Conservation (phyloP, 495 filamentous ascomycete species). For the Acidomyces sp. region DNA sequence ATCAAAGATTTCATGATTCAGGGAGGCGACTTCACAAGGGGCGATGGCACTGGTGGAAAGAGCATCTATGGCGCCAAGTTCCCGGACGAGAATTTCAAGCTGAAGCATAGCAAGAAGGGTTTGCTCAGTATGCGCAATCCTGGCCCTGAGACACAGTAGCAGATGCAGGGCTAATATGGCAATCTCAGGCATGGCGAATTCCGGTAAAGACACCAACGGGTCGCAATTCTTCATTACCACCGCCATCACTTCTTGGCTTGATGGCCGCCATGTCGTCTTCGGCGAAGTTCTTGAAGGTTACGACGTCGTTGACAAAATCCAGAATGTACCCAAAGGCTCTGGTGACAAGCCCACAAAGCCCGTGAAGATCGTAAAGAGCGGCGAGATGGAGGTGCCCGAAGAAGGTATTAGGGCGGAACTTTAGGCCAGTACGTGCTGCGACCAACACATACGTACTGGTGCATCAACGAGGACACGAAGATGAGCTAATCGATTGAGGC, state of each 20-base stretch:
- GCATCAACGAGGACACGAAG: background rate
- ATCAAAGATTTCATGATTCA: slow-evolving; percentile 99
- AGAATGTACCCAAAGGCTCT: slow-evolving; percentile 55
- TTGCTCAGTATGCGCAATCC: slow-evolving; percentile 51
- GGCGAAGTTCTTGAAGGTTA: slow-evolving; percentile 53
- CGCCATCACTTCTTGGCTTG: slow-evolving; percentile 56
- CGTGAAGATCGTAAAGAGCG: slow-evolving; percentile 88
- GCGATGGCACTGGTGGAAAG: slow-evolving; percentile 93
- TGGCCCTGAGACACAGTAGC: background rate
- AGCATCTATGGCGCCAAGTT: slow-evolving; percentile 96
- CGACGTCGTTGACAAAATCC: slow-evolving; percentile 78
- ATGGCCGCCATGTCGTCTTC: slow-evolving; percentile 73
- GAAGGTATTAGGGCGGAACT: slow-evolving; percentile 99
- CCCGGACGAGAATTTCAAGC: slow-evolving; percentile 98
- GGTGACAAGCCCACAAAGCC: slow-evolving; percentile 61
- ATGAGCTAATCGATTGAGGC: background rate
- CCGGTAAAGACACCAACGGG: slow-evolving; percentile 95
- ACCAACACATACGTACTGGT: slow-evolving; percentile 9
- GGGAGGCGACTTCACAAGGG: slow-evolving; percentile 96
- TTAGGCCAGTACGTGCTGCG: slow-evolving; percentile 39
- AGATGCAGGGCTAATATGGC: background rate
- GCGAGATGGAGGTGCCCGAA: slow-evolving; percentile 71
- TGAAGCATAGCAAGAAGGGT: slow-evolving; percentile 65
- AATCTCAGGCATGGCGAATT: slow-evolving; percentile 75
- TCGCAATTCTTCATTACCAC: slow-evolving; percentile 91